Base-by-base conservation (phyloP, 2,329 filamentous ascomycete genomes). In the Stagonosporopsis vannaccii region DNA sequence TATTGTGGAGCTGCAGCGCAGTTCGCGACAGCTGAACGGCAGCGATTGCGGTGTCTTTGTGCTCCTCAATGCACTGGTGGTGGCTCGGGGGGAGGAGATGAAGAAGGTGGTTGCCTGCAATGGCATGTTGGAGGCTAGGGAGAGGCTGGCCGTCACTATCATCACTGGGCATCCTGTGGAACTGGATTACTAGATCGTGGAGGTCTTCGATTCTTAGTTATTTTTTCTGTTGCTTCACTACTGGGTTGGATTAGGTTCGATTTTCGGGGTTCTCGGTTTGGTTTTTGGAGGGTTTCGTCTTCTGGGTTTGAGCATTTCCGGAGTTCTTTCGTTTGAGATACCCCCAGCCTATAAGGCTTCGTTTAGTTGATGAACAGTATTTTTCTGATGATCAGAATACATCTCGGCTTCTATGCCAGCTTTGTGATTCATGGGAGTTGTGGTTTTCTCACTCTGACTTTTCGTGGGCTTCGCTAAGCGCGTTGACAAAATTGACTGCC, bases 41-140 rank as follows among this genome's bases (percentile, higher is more conserved):
- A 86, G 84, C 68, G 90, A 93, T 70, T 93, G 90, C 63, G 90
- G 90, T n/a, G 85, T 92, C 3, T 91, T 91, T 70, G 85, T 88
- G 13, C 86, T 91, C 62, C 85, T 90, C 17, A 94, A 93, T 67
- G 87, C 85, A 15, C 82, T 91, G 43, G 90, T 86, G 51, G 66
- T 80, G 28, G 74, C 80, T 2, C 72, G 77, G 15, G 79, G 76
- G 1, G 66, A 77, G 12, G 71, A 77, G 6, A 71, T 73, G 6
- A 61, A 51, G 1, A 64, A 64, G 8, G 77, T 78, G 25, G 87
- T 89, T 55, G 64, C 73, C 1, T 75, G 82, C 32, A 61, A 70
- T 0, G 83, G 89, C 51, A 84, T 91, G 80, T 77, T 80, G 2
- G 73, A 81, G 45, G 87, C 89, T 63, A 81, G 87, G 22, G 79